Conservation (phyloP, 129 eudicot genomes). For the Chrysanthemum seticuspe region DNA sequence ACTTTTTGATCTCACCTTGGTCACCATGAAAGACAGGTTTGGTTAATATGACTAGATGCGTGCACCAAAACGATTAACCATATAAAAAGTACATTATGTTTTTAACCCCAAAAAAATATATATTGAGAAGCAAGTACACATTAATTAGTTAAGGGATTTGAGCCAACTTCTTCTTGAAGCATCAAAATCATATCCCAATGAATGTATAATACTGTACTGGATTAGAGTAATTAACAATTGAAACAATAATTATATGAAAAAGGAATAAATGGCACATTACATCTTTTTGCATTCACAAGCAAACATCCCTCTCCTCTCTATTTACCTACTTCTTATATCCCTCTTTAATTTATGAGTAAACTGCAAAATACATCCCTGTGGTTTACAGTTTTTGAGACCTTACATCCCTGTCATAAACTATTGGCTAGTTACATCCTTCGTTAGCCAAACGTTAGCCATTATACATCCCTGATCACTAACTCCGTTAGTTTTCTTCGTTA, state of each 20-base stretch:
- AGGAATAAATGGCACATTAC: conserved; percentile 5
- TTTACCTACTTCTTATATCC: conserved; percentile 19
- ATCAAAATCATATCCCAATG: conserved; percentile 47
- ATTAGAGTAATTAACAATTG: background rate
- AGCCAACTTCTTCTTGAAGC: conserved; percentile 45
- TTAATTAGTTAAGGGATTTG: background rate
- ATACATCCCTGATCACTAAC: too few species aligned
- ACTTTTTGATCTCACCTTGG: too few species aligned
- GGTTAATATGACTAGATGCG: background rate
- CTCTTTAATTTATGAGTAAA: too few species aligned
- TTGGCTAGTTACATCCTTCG: too few species aligned
- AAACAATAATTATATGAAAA: background rate
- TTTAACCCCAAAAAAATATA: too few species aligned
- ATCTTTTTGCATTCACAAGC: conserved; percentile 60
- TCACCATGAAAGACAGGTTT: background rate
- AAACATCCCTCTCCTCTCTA: conserved; percentile 53
- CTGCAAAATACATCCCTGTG: too few species aligned
- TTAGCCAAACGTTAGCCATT: too few species aligned
- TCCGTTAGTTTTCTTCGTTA: too few species aligned
- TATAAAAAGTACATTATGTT: background rate
- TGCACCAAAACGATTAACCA: background rate
- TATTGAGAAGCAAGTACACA: background rate
- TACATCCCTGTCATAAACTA: too few species aligned
- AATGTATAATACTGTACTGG: conserved; percentile 10
- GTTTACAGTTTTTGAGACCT: too few species aligned